Evolutionary conservation across 148 eudicot genomes (phyloP), one percentile per base, ranked within the genome.

Genomic region (Talinum fruticosum): DNA sequence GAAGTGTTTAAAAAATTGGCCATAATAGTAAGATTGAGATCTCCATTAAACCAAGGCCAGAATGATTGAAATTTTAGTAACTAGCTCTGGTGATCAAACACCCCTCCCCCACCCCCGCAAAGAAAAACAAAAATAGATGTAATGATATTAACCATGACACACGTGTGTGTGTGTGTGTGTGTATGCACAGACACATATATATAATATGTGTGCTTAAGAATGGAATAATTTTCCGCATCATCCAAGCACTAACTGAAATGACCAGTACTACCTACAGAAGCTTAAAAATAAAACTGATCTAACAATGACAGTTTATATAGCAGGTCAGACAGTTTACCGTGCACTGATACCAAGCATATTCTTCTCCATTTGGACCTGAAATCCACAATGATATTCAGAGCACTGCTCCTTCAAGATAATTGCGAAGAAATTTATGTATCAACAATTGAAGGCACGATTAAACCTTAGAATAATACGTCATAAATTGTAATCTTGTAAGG

Each of bases 311-410:
- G 44, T 44, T 38, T 19, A 8, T 15, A 30, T n/a, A 45, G 41
- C 19, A 77, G 59, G 64, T 70, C 38, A 45, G 38, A 64, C 71
- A 69, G 53, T 82, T 79, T 87, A 96, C 99, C 71, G 99, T 96
- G 91, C 99, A 96, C 79, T 96, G 98, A 73, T 93, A 96, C 99
- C 99, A 96, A 6, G 95, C 99, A 85, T 87, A 93, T 69, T 91
- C 88, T 85, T 96, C 99, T 73, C 97, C 99, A 81, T 89, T 86
- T n/a, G 99, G 99, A 82, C 97, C 97, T 96, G 89, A 83, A 84
- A 87, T 37, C 23, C 64, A 74, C 34, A 35, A 67, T 30, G 44
- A 71, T n/a, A 72, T 49, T 35, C 32, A 51, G 5, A 74, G 73
- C 51, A 19, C 53, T 67, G 21, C 8, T 47, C 33, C 66, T 29